Conservation (phyloP, 1,284 basidiomycete species). For the Amylostereum chailletii region DNA sequence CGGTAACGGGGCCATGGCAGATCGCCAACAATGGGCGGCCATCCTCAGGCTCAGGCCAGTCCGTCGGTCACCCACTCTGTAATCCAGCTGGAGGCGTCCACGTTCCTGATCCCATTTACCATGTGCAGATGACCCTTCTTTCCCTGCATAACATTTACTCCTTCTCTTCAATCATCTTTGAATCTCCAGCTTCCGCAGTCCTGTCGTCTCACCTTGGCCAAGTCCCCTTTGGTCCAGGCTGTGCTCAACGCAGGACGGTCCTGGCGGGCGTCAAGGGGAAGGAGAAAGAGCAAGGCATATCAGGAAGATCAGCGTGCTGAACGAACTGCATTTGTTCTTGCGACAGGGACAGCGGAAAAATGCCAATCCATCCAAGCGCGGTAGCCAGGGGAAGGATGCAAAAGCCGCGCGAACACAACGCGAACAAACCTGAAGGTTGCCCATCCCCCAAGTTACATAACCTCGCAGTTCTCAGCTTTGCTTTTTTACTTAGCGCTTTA, state of each 20-base stretch:
- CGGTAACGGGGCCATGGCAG: not conserved
- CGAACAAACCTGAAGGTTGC: no score
- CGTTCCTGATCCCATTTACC: not conserved
- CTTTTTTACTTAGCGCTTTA: no score
- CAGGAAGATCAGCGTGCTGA: slow-evolving; percentile 3
- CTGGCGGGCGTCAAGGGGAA: not conserved
- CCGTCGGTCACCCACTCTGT: not conserved
- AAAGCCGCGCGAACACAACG: no score
- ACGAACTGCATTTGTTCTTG: no score
- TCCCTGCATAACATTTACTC: not conserved
- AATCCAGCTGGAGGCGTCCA: not conserved
- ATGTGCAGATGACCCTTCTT: not conserved
- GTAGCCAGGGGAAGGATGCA: not conserved
- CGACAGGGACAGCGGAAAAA: not conserved
- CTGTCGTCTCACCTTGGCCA: no score
- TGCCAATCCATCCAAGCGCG: not conserved
- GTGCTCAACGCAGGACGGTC: not conserved
- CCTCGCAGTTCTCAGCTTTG: no score
- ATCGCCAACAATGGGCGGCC: not conserved
- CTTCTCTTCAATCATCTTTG: not conserved
- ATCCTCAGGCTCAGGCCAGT: not conserved
- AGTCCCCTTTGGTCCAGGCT: no score
- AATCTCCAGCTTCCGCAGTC: not conserved
- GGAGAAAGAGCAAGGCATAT: slow-evolving; percentile 2
- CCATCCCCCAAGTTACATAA: no score